A percentile compares a stretch with the other conserved stretches of the same genome.
Evolutionary conservation across 2,329 filamentous ascomycete genomes (phyloP).

Genomic region (Huntiella decipiens): DNA sequence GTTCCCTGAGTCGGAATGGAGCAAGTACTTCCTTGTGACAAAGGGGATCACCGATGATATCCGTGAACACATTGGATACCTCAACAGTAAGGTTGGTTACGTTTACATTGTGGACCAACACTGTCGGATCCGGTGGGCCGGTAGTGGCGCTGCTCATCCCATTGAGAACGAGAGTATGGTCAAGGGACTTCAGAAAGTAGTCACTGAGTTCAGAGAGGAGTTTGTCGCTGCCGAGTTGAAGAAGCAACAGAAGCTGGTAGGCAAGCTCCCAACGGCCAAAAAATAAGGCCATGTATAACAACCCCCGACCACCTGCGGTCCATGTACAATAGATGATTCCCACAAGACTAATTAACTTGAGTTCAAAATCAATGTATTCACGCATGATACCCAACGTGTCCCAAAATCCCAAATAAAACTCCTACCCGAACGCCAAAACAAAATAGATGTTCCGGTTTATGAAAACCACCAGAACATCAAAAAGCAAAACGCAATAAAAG

Average conservation of each 20-base stretch:
- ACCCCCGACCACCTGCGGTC: neutral
- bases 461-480: slow-evolving; percentile 61
- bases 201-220: slow-evolving; percentile 34
- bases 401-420: neutral
- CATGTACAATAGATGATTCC: slow-evolving; percentile 3
- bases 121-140: slow-evolving; percentile 87
- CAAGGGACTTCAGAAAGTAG: slow-evolving; percentile 41
- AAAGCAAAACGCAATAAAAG: slow-evolving; percentile 84
- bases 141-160: slow-evolving; percentile 48
- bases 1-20: slow-evolving; percentile 34
- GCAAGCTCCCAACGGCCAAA: neutral
- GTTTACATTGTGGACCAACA: slow-evolving; percentile 76
- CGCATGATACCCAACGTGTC: neutral
- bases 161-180: slow-evolving; percentile 49
- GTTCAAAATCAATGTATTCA: neutral
- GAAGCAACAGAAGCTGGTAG: slow-evolving; percentile 2
- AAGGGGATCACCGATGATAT: slow-evolving; percentile 41
- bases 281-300: neutral
- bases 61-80: slow-evolving; percentile 43
- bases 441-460: neutral
- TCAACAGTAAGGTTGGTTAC: slow-evolving; percentile 88
- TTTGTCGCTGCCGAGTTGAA: slow-evolving; percentile 15
- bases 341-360: neutral
- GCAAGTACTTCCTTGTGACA: slow-evolving; percentile 41
- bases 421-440: slow-evolving; percentile 10